Conservation (phyloP, 2,329 filamentous ascomycete species). For the Scedosporium aurantiacum region DNA sequence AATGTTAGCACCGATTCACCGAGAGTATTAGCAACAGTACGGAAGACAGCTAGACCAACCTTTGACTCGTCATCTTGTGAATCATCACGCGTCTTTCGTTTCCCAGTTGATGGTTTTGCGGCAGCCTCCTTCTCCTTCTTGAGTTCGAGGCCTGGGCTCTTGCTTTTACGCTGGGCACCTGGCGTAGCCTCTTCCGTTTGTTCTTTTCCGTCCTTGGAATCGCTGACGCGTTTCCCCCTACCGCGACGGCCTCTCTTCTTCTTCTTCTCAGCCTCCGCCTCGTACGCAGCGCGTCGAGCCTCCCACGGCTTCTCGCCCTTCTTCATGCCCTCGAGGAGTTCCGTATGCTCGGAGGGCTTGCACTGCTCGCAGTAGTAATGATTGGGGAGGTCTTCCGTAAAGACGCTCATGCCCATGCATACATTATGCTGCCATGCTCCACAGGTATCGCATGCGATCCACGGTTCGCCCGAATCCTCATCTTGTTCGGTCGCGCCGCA, state of each 20-base stretch:
- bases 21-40: neutral
- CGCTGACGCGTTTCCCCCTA: slow-evolving; percentile 55
- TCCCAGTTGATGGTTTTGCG: slow-evolving; percentile 30
- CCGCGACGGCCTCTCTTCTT: slow-evolving; percentile 47
- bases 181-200: slow-evolving; percentile 9
- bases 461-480: slow-evolving; percentile 76
- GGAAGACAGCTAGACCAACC: slow-evolving; percentile 18
- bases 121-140: slow-evolving; percentile 37
- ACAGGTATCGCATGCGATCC: slow-evolving; percentile 93
- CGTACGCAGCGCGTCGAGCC: slow-evolving; percentile 49
- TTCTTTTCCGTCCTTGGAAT: slow-evolving; percentile 35
- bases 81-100: slow-evolving; percentile 48
- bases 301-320: slow-evolving; percentile 84
- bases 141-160: slow-evolving; percentile 14
- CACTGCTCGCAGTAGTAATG: slow-evolving; percentile 92
- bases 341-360: slow-evolving; percentile 70
- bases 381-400: slow-evolving; percentile 65
- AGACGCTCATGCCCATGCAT: slow-evolving; percentile 77
- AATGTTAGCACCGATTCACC: neutral
- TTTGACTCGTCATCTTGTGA: slow-evolving; percentile 41
- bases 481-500: slow-evolving; percentile 81
- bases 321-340: slow-evolving; percentile 65
- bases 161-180: slow-evolving; percentile 9
- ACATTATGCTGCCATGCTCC: slow-evolving; percentile 95
- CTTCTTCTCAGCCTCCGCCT: slow-evolving; percentile 49